phyloP scores from a whole-genome alignment of 2,329 filamentous ascomycete species.

The Chaetomiaceae sp. region DNA sequence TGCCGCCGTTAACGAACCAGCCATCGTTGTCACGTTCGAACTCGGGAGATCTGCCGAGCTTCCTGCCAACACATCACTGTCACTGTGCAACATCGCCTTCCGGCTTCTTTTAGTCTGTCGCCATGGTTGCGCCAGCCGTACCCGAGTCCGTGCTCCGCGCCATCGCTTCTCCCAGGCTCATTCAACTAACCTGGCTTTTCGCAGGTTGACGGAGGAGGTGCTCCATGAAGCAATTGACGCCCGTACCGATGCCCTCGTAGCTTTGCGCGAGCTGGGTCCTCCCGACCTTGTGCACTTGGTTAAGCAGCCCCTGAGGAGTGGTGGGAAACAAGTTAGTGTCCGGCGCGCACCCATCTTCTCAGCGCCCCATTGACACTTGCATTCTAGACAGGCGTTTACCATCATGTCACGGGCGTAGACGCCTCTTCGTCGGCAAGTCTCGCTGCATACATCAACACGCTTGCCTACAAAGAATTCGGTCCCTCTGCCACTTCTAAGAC shows the following conservation, averaged over 20 bases:
- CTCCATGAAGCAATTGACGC: constrained; percentile 88
- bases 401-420: constrained; percentile 96
- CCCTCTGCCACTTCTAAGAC: constrained; percentile 76
- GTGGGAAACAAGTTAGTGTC: constrained; percentile 47
- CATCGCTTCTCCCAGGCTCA: neutral
- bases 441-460: constrained; percentile 95
- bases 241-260: constrained; percentile 80
- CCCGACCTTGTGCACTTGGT: constrained; percentile 94
- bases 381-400: constrained; percentile 84
- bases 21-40: too few species aligned
- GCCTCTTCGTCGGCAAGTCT: constrained; percentile 95
- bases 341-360: neutral
- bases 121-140: constrained; percentile 70
- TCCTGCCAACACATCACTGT: neutral
- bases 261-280: constrained; percentile 86
- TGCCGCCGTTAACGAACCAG: too few species aligned
- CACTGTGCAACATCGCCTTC: constrained; percentile 1
- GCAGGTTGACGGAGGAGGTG: constrained; percentile 87
- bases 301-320: constrained; percentile 61
- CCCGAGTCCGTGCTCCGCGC: constrained; percentile 56
- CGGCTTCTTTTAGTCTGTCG: constrained; percentile 27
- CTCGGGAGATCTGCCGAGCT: too few species aligned
- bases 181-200: constrained; percentile 19
- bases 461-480: constrained; percentile 84
- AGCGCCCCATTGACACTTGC: neutral